Percentiles rank a stretch among this genome's conserved stretches.
These are phyloP conservation scores for Metrosideros polymorpha DNA, from an alignment of 441 rosid species.

Conservation along the genomic window DNA sequence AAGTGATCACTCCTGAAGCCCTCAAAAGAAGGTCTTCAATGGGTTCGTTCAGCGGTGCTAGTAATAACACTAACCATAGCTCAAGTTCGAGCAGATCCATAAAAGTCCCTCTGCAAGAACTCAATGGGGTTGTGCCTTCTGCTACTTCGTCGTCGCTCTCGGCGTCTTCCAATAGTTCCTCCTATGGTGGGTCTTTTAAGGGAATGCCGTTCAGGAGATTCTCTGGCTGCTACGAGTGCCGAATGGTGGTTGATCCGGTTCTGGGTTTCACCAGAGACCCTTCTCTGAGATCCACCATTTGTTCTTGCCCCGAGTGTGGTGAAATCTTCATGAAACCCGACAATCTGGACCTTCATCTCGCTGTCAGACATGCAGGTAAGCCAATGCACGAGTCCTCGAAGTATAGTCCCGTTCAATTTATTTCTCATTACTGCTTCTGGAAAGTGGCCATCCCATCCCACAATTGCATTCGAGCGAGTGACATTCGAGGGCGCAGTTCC, in stretches of 20 bases:
- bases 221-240: constrained; percentile 68
- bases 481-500: neutral
- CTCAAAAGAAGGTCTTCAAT: constrained; percentile 24
- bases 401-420: neutral
- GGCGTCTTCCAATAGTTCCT: constrained; percentile 17
- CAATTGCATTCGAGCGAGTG: neutral
- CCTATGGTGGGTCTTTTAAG: constrained; percentile 21
- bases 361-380: constrained; percentile 65
- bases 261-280: constrained; percentile 54
- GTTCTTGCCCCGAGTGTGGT: constrained; percentile 58
- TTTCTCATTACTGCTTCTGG: neutral
- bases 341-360: constrained; percentile 55
- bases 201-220: constrained; percentile 64
- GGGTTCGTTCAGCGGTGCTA: neutral
- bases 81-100: constrained; percentile 38
- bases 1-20: constrained; percentile 19
- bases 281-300: constrained; percentile 38
- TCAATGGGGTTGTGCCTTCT: constrained; percentile 24
- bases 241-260: constrained; percentile 69
- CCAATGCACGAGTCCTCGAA: neutral
- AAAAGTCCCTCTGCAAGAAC: constrained; percentile 31
- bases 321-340: constrained; percentile 61
- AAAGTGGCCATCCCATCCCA: neutral
- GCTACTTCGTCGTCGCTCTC: constrained; percentile 32
- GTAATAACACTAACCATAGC: neutral